Evolutionary conservation across 768 basidiomycete species (phyloP).

Genomic region (Cystofilobasidium bisporidii): DNA sequence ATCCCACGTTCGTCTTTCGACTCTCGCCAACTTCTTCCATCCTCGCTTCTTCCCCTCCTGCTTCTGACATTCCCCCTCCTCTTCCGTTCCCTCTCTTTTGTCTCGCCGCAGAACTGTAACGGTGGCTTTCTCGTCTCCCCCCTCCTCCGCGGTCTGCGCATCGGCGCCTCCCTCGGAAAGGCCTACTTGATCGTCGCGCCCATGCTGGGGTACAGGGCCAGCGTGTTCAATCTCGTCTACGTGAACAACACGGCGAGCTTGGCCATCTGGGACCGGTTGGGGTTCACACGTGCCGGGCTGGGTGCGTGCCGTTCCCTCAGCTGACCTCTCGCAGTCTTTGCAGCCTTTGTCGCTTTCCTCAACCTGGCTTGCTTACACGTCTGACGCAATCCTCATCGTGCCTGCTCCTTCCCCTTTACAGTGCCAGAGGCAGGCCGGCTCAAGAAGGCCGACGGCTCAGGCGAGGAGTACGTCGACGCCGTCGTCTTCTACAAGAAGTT

Average conservation of each 20-base stretch:
- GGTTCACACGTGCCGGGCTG: conserved; percentile 66
- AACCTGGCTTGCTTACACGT: not conserved
- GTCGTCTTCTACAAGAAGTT: conserved; percentile 76
- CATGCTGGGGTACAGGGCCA: conserved; percentile 44
- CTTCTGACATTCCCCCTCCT: not conserved
- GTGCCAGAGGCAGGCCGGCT: conserved; percentile 53
- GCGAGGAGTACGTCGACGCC: conserved; percentile 83
- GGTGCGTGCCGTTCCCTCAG: no score
- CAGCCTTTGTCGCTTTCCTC: not conserved
- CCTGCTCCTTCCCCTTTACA: conserved; percentile 2
- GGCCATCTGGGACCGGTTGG: conserved; percentile 67
- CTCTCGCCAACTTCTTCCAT: not conserved
- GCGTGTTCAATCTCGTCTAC: conserved; percentile 82
- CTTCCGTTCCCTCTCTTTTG: no score
- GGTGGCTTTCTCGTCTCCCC: conserved; percentile 75
- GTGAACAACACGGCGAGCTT: conserved; percentile 61
- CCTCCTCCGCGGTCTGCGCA: conserved; percentile 53
- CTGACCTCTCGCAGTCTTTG: not conserved
- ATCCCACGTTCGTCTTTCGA: conserved; percentile 61
- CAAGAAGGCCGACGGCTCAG: conserved; percentile 52
- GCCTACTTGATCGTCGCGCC: conserved; percentile 77
- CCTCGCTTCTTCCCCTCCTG: not conserved
- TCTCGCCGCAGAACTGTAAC: conserved; percentile 60
- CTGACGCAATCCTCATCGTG: no score
- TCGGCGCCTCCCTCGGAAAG: conserved; percentile 61